These are phyloP conservation scores for Handroanthus guayacan DNA, from an alignment of 257 asterid genomes.

Conservation along the genomic window DNA sequence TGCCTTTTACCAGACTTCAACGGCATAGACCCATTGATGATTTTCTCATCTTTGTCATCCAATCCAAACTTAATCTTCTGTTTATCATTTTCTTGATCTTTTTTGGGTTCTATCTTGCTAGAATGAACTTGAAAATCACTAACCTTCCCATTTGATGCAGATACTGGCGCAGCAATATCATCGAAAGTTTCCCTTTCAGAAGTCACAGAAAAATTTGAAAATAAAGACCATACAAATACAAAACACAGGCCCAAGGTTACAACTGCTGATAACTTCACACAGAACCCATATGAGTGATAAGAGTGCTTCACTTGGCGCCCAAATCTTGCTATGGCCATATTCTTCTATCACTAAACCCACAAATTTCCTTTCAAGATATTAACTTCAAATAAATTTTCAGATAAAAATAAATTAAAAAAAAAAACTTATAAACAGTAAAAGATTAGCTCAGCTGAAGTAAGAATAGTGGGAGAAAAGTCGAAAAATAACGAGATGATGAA, in stretches of 20 bases:
- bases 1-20: conserved; percentile 53
- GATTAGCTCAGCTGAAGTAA: conserved; percentile 31
- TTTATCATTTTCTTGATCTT: conserved; percentile 40
- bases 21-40: conserved; percentile 48
- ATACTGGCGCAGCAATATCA: conserved; percentile 74
- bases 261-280: conserved; percentile 69
- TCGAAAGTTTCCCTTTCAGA: conserved; percentile 87
- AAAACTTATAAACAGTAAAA: conserved; percentile 8
- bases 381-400: conserved; percentile 36
- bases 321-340: conserved; percentile 78
- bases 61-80: conserved; percentile 41
- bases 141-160: conserved; percentile 51
- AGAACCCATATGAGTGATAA: conserved; percentile 75
- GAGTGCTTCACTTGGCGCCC: conserved; percentile 91
- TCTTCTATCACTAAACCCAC: conserved; percentile 41
- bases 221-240: conserved; percentile 77
- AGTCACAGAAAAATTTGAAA: conserved; percentile 77
- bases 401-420: not conserved
- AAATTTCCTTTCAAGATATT: conserved; percentile 26
- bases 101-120: conserved; percentile 47
- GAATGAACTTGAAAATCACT: conserved; percentile 37
- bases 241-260: conserved; percentile 86
- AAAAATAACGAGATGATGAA: conserved; percentile 36
- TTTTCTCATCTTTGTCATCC: conserved; percentile 55
- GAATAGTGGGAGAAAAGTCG: conserved; percentile 26